phyloP scores from a whole-genome alignment of 2,329 filamentous ascomycete genomes.

The Bipolaris victoriae region DNA sequence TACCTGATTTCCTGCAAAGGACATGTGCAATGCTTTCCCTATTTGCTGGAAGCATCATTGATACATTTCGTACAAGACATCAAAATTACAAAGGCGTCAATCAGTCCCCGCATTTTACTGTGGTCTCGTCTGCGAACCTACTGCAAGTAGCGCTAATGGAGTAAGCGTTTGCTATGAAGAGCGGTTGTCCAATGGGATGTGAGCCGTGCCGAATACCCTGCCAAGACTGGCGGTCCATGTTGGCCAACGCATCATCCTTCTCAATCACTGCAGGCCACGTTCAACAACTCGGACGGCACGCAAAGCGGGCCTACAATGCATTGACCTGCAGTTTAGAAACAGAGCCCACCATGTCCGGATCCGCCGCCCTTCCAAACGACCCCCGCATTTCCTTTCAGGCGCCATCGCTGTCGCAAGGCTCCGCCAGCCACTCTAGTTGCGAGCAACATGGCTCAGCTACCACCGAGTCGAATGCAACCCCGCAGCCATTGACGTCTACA shows the following conservation, averaged over 20 bases:
- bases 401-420: constrained; percentile 23
- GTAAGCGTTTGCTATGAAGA: constrained; percentile 16
- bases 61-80: neutral
- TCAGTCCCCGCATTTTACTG: neutral
- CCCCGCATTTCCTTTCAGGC: constrained; percentile 34
- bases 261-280: constrained; percentile 45
- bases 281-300: constrained; percentile 41
- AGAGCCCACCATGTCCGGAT: constrained; percentile 42
- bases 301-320: constrained; percentile 49
- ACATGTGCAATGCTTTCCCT: neutral
- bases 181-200: constrained; percentile 27
- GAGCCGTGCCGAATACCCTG: constrained; percentile 21
- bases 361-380: constrained; percentile 32
- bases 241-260: constrained; percentile 42
- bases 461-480: constrained; percentile 33
- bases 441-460: constrained; percentile 24
- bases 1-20: neutral
- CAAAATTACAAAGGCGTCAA: neutral
- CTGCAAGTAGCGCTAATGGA: constrained; percentile 8
- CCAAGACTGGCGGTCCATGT: constrained; percentile 27
- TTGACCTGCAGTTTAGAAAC: constrained; percentile 46
- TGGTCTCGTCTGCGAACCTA: neutral
- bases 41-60: neutral
- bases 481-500: constrained; percentile 44
- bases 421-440: constrained; percentile 28